phyloP scores from a whole-genome alignment of 192 early-diverging fungal species.

The Entomortierella lignicola region DNA sequence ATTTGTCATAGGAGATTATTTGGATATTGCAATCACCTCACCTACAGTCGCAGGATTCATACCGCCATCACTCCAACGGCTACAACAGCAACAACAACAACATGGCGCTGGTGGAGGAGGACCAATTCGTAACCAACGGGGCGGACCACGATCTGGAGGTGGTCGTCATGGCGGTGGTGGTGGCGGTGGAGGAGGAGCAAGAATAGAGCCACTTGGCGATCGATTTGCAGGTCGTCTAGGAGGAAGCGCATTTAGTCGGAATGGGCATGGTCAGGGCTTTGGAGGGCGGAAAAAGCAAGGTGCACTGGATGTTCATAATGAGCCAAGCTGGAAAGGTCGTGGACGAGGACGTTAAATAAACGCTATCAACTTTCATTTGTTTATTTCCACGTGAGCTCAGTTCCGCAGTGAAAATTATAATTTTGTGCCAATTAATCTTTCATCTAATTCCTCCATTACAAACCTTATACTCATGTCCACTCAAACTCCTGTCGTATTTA shows the following conservation, averaged over 20 bases:
- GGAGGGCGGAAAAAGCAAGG: conserved; percentile 2
- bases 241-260: conserved; percentile 9
- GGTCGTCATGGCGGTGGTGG: conserved; percentile 16
- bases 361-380: too few species aligned
- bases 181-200: conserved; percentile 20
- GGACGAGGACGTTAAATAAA: conserved; percentile 41
- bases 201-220: conserved; percentile 1
- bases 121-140: conserved; percentile 39
- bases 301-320: conserved; percentile 20
- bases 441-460: too few species aligned
- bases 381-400: too few species aligned
- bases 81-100: background rate
- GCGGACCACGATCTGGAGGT: conserved; percentile 14
- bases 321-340: conserved; percentile 37
- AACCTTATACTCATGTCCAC: too few species aligned
- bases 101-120: conserved; percentile 29
- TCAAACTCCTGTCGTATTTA: background rate
- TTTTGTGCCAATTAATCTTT: too few species aligned
- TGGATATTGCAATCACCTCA: conserved; percentile 30
- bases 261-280: conserved; percentile 29
- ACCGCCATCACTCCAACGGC: background rate
- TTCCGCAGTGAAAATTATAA: too few species aligned
- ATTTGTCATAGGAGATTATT: conserved; percentile 39
- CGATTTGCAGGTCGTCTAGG: conserved; percentile 25
- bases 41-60: background rate